phyloP scores from a whole-genome alignment of 1,139 yeast species.

The Candida frijolesensis region DNA sequence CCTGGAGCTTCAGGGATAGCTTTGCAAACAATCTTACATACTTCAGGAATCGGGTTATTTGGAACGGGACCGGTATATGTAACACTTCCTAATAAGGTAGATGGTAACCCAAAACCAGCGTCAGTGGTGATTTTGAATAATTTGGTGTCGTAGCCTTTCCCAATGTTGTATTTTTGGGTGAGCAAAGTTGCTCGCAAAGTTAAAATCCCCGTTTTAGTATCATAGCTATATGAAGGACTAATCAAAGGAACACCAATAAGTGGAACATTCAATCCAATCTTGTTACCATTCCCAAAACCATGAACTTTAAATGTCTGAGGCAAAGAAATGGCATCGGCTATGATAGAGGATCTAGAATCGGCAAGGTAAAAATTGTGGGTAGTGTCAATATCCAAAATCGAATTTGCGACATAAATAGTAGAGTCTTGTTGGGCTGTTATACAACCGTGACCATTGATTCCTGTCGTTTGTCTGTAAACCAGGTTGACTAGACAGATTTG shows the following conservation, averaged over 20 bases:
- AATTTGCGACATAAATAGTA: constrained; percentile 23
- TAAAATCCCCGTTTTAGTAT: constrained; percentile 23
- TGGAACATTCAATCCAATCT: constrained; percentile 25
- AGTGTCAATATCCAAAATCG: constrained; percentile 18
- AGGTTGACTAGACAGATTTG: constrained; percentile 31
- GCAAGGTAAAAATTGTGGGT: constrained; percentile 28
- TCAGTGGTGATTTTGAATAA: constrained; percentile 17
- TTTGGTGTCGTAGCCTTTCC: constrained; percentile 22
- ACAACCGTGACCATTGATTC: constrained; percentile 33
- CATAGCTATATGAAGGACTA: constrained; percentile 16
- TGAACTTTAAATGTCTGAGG: constrained; percentile 28
- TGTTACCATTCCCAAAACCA: constrained; percentile 36
- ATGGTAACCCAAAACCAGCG: constrained; percentile 18
- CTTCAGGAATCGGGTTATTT: constrained; percentile 18
- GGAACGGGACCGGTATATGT: constrained; percentile 23
- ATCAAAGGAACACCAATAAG: constrained; percentile 10
- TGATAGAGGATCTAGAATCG: constrained; percentile 20
- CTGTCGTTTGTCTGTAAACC: constrained; percentile 26
- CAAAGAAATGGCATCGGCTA: constrained; percentile 20
- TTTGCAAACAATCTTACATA: constrained; percentile 12
- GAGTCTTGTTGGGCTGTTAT: constrained; percentile 25
- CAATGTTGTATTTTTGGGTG: constrained; percentile 25
- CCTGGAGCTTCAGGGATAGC: constrained; percentile 18
- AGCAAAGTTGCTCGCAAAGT: constrained; percentile 15
- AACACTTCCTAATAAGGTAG: constrained; percentile 16